A percentile compares a stretch with the other conserved stretches of the same genome.
Conservation (phyloP, 805 yeast genomes). For the Nakazawaea ernobii region DNA sequence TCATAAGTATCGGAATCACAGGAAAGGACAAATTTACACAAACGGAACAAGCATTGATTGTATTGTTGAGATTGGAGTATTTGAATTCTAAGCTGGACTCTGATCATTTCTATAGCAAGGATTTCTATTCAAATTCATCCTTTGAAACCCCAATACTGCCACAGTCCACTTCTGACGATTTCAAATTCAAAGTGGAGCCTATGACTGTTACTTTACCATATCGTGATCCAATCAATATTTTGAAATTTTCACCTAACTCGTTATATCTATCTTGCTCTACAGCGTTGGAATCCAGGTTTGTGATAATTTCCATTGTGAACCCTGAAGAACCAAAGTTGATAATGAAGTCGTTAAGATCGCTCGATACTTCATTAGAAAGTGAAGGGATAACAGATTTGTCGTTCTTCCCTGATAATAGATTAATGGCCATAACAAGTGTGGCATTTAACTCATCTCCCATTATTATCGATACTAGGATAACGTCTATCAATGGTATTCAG, state of each 20-base stretch:
- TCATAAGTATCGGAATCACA: conserved; percentile 76
- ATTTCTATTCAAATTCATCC: neutral
- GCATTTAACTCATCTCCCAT: conserved; percentile 65
- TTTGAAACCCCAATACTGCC: conserved; percentile 3
- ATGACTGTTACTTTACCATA: conserved; percentile 78
- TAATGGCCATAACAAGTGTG: conserved; percentile 48
- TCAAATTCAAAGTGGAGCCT: conserved; percentile 38
- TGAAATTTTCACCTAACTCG: conserved; percentile 70
- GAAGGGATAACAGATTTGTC: conserved; percentile 85
- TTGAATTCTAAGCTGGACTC: neutral
- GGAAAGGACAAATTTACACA: conserved; percentile 68
- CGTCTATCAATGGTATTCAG: conserved; percentile 31
- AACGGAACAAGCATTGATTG: conserved; percentile 71
- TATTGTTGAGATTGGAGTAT: conserved; percentile 33
- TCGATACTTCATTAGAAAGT: conserved; percentile 64
- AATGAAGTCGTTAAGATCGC: conserved; percentile 59
- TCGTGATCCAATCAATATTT: conserved; percentile 72
- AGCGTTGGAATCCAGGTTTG: conserved; percentile 69
- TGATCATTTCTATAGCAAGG: neutral
- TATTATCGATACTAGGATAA: conserved; percentile 58
- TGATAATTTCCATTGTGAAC: conserved; percentile 64
- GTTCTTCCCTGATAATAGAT: conserved; percentile 62
- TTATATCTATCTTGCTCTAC: conserved; percentile 71
- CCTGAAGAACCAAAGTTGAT: conserved; percentile 60
- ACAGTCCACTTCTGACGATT: conserved; percentile 5